Evolutionary conservation across 225 moss, liverwort and hornwort genomes (phyloP).

Genomic region (Polytrichum formosum): DNA sequence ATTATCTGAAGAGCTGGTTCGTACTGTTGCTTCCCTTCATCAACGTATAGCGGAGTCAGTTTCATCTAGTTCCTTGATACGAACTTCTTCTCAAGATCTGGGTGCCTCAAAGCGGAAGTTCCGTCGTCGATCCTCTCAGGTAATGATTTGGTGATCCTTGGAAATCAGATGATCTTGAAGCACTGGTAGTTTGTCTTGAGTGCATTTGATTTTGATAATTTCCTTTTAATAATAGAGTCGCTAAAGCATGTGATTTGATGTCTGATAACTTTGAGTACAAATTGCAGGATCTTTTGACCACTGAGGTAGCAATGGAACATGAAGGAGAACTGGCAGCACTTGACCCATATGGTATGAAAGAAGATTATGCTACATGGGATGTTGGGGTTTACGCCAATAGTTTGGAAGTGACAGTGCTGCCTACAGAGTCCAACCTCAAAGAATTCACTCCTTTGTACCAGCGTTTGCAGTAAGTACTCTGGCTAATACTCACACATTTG

Average conservation of each 20-base stretch:
- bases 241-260: no score
- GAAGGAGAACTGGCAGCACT: constrained; percentile 31
- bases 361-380: constrained; percentile 45
- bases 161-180: background rate
- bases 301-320: constrained; percentile 34
- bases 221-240: no score
- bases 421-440: constrained; percentile 51
- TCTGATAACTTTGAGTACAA: background rate
- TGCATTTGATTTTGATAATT: background rate
- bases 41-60: constrained; percentile 42
- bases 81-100: constrained; percentile 24
- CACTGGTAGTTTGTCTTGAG: background rate
- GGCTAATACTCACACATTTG: no score
- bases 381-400: constrained; percentile 54
- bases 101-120: constrained; percentile 41
- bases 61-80: constrained; percentile 18
- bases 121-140: constrained; percentile 46
- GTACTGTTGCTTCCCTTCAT: constrained; percentile 66
- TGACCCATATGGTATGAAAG: constrained; percentile 68
- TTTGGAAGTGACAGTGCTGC: constrained; percentile 53
- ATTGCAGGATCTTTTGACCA: constrained; percentile 34
- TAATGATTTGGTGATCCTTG: constrained; percentile 16
- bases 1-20: constrained; percentile 84
- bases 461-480: constrained; percentile 59
- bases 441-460: constrained; percentile 38